Evolutionary conservation across 768 basidiomycete species (phyloP).

Genomic region (Cystobasidium tubakii): DNA sequence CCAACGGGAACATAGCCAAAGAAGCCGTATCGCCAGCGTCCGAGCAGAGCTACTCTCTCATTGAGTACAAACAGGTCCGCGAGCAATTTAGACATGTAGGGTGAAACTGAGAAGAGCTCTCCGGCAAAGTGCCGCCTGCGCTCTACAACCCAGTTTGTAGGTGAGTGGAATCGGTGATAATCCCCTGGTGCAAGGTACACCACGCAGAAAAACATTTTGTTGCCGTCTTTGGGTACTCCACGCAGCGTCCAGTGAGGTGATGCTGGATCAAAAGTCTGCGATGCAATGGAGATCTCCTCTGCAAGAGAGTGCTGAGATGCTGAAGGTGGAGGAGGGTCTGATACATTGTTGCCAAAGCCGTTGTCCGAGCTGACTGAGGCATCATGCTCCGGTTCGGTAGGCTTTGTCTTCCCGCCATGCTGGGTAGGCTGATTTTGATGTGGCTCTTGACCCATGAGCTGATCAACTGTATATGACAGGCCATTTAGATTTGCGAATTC

Average conservation of each 20-base stretch:
- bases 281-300: conserved; percentile 32
- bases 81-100: conserved; percentile 85
- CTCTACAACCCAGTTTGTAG: conserved; percentile 95
- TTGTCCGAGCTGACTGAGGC: conserved; percentile 6
- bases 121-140: conserved; percentile 88
- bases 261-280: conserved; percentile 27
- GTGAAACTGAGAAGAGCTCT: conserved; percentile 91
- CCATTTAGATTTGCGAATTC: conserved; percentile 96
- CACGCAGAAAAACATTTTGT: conserved; percentile 84
- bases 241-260: conserved; percentile 33
- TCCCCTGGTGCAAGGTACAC: conserved; percentile 98
- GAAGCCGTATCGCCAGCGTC: conserved; percentile 90
- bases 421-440: conserved; percentile 25
- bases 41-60: conserved; percentile 90
- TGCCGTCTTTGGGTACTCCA: conserved; percentile 58
- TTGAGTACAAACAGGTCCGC: conserved; percentile 95
- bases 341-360: background rate
- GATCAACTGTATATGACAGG: conserved; percentile 86
- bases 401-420: background rate
- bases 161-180: conserved; percentile 95
- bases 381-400: conserved; percentile 16
- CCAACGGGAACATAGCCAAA: conserved; percentile 97
- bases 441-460: conserved; percentile 64
- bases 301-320: conserved; percentile 15
- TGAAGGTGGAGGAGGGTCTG: background rate